Evolutionary conservation across 202 grass and related monocot genomes (phyloP), one percentile per base, ranked within the genome.

Genomic region (Cymbopogon flexuosus): DNA sequence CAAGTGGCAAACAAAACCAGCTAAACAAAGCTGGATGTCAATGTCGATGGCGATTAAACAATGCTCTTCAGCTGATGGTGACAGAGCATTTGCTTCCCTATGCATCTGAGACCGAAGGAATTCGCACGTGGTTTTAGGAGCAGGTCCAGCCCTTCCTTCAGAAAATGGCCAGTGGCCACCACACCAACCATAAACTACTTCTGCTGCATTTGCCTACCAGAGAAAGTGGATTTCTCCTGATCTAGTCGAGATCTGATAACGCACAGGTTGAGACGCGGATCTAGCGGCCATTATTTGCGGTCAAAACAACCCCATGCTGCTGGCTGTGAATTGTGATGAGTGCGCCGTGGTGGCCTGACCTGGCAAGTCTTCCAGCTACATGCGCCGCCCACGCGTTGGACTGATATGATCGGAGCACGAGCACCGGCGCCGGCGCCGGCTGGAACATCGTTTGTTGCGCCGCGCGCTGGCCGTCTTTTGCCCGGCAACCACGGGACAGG

Each of bases 71-170:
- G 2, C 47, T 58, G 56, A 71, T 39, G n/a, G 59, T 73, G 73
- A 60, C 85, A 84, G 81, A 54, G 62, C 81, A 84, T 79, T 83
- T 73, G 23, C 64, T 79, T 79, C 33, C 33, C 47, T 57, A 61
- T 59, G 78, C 65, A 80, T 60, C 41, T 68, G 40, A 15, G 27
- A 62, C 62, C 68, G 70, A 79, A 14, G 23, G 52, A 88, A 88
- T 80, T 47, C 45, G 77, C 87, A 85, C 82, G 82, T 85, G 65
- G 82, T 72, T 72, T 72, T 5, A 61, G 82, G 86, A 70, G 71
- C 34, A 15, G 76, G 10, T 58, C 70, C 62, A 42, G 42, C 7
- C 12, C 23, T 34, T 34, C 41, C 7, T 24, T 34, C 46, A 10
- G 63, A 62, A 62, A 62, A 58, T 60, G 35, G 81, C 68, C 62